Evolutionary conservation across 1,139 yeast species (phyloP), one percentile per base, ranked within the genome.

Genomic region (Meyerozyma athensensis): DNA sequence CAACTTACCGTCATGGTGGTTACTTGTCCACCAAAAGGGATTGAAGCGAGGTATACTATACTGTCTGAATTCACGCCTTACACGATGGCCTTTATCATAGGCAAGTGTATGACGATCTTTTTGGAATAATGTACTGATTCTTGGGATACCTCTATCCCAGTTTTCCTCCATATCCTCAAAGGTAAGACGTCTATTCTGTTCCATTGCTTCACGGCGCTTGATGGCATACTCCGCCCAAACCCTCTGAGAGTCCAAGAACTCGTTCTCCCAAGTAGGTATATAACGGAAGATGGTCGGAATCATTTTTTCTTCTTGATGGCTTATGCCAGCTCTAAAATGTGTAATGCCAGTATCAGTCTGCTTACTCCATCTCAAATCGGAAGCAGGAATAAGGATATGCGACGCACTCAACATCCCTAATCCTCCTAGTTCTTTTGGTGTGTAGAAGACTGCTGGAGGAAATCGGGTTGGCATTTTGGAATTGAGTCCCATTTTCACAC

Each of bases 391-490:
- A 47, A 92, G 68, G 36, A 92, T 86, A 58, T 94, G 98, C 12
- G 96, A 86, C 0, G 97, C 97, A 68, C 96, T 86, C 19, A 94
- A 68, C 98, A 94, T 94, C 14, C 98, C 98, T 34, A 94, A 65
- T 26, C 99, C 99, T 37, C 99, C 98, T 7, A 94, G 65, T 56
- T 94, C 99, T 50, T 89, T 92, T 0, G 98, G 98, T 0, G 98
- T 87, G 56, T 94, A 94, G 50, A 94, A 94, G 1, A 94, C 98
- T 2, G 97, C 97, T 0, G 98, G 99, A 3, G 99, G 99, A 63
- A 94, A 94, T 38, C 99, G 72, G 0, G 96, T 81, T 0, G 99
- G 99, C 99, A 94, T 94, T 61, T 94, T 94, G 7, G 97, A 90
- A 53, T 94, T 94, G 43, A 94, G 70, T 0, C 98, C 98, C 67